phyloP scores from a whole-genome alignment of 108 stramenopile genomes.

The Chaetoceros muelleri region DNA sequence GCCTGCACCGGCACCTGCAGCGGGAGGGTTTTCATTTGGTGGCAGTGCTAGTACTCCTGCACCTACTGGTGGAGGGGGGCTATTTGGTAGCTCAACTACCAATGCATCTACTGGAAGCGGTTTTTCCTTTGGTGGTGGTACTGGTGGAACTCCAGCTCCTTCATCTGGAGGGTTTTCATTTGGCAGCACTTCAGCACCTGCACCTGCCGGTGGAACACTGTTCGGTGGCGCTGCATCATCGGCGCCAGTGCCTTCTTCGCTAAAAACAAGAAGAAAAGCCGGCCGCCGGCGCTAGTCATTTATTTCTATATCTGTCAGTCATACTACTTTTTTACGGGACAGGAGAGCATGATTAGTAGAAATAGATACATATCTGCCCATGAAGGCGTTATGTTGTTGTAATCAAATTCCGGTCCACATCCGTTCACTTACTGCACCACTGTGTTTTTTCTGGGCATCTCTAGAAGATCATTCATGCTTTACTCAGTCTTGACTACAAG shows the following conservation, averaged over 20 bases:
- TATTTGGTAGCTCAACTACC: no score
- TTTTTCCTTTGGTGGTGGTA: constrained; percentile 14
- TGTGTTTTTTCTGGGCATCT: no score
- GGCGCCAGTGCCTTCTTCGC: background rate
- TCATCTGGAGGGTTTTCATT: constrained; percentile 10
- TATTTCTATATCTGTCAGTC: no score
- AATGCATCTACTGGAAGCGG: background rate
- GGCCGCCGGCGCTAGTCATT: background rate
- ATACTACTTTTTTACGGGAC: no score
- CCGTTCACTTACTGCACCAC: no score
- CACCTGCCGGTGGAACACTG: background rate
- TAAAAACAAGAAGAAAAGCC: background rate
- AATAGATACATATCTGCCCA: no score
- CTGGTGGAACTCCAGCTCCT: background rate
- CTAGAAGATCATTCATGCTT: no score
- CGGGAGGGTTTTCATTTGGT: constrained; percentile 14
- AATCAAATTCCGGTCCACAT: no score
- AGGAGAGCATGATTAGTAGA: no score
- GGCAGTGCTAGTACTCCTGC: constrained; percentile 8
- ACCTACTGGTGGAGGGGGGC: constrained; percentile 21
- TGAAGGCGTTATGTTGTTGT: no score
- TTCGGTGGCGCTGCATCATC: background rate
- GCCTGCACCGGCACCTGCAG: constrained; percentile 4
- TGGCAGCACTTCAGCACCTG: constrained; percentile 6
- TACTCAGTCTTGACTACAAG: no score